phyloP scores from a whole-genome alignment of 208 protist species.

The Phytomonas sp. region DNA sequence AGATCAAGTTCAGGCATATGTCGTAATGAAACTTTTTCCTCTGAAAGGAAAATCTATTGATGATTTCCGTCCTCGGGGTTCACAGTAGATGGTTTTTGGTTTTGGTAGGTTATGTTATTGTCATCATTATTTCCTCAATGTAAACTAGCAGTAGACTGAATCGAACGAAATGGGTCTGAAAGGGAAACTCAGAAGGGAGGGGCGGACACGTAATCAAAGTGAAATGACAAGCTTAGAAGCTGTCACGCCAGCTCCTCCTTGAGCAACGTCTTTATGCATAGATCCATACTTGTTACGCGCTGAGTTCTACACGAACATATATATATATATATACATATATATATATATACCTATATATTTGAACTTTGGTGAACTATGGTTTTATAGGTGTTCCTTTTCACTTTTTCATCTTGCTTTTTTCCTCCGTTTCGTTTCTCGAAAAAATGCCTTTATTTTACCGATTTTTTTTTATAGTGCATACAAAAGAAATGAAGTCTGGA shows the following conservation, averaged over 20 bases:
- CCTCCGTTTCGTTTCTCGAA: background rate
- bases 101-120: background rate
- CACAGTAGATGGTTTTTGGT: background rate
- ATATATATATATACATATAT: background rate
- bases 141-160: background rate
- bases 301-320: background rate
- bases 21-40: constrained; percentile 2
- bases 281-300: background rate
- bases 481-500: constrained; percentile 32
- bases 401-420: background rate
- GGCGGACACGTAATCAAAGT: background rate
- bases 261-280: background rate
- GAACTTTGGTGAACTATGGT: background rate
- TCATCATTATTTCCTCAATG: background rate
- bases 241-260: background rate
- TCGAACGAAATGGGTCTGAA: background rate
- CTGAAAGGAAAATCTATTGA: background rate
- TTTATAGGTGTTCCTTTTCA: background rate
- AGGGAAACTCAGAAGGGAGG: background rate
- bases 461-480: background rate
- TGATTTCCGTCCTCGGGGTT: background rate
- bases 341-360: background rate
- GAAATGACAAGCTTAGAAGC: background rate
- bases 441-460: background rate
- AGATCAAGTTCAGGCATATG: background rate